phyloP scores from a whole-genome alignment of 2,329 filamentous ascomycete genomes.

The Ceratocystis smalleyi region DNA sequence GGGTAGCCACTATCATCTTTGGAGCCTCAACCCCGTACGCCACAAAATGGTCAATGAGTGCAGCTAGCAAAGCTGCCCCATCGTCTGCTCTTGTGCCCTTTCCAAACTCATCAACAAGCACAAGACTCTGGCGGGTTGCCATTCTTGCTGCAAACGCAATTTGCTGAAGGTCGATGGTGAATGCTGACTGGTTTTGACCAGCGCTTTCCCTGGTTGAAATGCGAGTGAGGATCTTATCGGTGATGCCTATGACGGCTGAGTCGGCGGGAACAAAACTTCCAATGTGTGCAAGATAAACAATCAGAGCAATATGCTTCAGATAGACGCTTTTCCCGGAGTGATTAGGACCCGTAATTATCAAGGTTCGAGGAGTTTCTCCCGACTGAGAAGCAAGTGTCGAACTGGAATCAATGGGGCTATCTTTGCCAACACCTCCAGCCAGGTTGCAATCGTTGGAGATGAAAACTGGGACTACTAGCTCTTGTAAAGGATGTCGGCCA shows the following conservation, averaged over 20 bases:
- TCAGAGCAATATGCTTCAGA: constrained; percentile 80
- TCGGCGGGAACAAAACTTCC: constrained; percentile 83
- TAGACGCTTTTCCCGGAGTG: constrained; percentile 96
- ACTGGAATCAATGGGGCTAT: background rate
- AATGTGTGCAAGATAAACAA: constrained; percentile 82
- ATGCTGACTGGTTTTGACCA: constrained; percentile 43
- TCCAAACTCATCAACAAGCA: constrained; percentile 87
- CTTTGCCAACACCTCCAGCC: constrained; percentile 38
- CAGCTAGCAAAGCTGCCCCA: constrained; percentile 42
- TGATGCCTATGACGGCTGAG: constrained; percentile 62
- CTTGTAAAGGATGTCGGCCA: constrained; percentile 79
- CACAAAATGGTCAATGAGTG: constrained; percentile 42
- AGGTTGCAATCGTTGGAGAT: constrained; percentile 70
- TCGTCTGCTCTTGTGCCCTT: constrained; percentile 46
- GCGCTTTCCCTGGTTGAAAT: constrained; percentile 58
- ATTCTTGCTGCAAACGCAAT: constrained; percentile 60
- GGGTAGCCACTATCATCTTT: constrained; percentile 45
- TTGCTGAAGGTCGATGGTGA: constrained; percentile 72
- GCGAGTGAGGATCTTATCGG: constrained; percentile 81
- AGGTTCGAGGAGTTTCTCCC: constrained; percentile 29
- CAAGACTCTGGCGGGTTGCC: constrained; percentile 58
- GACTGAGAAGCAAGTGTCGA: background rate
- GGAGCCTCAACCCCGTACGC: constrained; percentile 32
- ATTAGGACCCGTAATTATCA: constrained; percentile 83
- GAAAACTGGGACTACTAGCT: constrained; percentile 64